Percentiles rank a stretch among this genome's conserved stretches.
These are phyloP conservation scores for Serpula lacrymans DNA, from an alignment of 768 basidiomycete species.

Conservation along the genomic window DNA sequence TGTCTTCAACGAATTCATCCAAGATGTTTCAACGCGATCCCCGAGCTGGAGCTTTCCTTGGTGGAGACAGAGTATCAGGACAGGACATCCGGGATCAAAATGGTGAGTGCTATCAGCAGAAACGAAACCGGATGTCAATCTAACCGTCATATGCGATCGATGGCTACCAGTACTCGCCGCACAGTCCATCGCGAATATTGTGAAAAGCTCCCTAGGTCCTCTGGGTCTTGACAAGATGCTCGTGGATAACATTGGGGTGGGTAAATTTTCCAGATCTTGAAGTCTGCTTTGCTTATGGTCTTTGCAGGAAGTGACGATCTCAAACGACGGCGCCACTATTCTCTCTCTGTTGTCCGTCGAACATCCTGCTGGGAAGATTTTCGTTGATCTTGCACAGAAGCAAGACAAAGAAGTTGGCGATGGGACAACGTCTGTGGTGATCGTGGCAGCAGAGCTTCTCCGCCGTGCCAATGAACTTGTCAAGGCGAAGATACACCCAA, in stretches of 20 bases:
- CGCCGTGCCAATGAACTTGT: constrained; percentile 97
- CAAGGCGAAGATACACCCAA: constrained; percentile 97
- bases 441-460: constrained; percentile 95
- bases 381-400: constrained; percentile 97
- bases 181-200: constrained; percentile 93
- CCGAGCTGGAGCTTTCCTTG: constrained; percentile 86
- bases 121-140: constrained; percentile 4
- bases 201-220: constrained; percentile 94
- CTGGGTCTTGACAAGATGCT: constrained; percentile 96
- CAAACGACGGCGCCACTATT: constrained; percentile 99
- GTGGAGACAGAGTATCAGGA: constrained; percentile 90
- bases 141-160: constrained; percentile 6
- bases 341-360: constrained; percentile 90
- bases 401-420: constrained; percentile 99
- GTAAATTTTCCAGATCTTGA: constrained; percentile 4
- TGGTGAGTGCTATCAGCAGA: constrained; percentile 52
- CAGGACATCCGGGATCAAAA: constrained; percentile 97
- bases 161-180: constrained; percentile 79
- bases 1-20: constrained; percentile 8
- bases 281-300: constrained; percentile 10
- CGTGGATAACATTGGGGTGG: constrained; percentile 94
- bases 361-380: constrained; percentile 95
- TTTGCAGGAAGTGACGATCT: constrained; percentile 93
- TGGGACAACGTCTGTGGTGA: constrained; percentile 97
- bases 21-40: constrained; percentile 90